Evolutionary conservation across 2,329 filamentous ascomycete species (phyloP).

Genomic region (Verticillium longisporum): DNA sequence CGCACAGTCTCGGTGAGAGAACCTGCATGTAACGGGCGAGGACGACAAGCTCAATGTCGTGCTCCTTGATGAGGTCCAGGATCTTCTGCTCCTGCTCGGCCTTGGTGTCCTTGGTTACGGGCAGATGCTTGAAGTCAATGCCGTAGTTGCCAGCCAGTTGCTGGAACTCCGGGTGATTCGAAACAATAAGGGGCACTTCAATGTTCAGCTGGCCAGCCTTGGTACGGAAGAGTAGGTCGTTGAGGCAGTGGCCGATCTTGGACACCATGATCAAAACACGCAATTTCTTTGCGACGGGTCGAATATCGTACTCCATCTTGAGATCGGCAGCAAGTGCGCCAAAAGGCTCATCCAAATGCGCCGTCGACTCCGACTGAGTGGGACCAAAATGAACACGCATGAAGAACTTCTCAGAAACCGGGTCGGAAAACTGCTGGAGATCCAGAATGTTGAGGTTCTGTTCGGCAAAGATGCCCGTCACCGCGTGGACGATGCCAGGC

Average conservation of each 20-base stretch:
- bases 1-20: conserved; percentile 65
- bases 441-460: conserved; percentile 76
- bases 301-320: conserved; percentile 65
- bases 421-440: conserved; percentile 78
- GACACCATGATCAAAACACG: conserved; percentile 83
- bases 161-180: conserved; percentile 72
- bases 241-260: conserved; percentile 81
- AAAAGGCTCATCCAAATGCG: conserved; percentile 50
- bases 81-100: conserved; percentile 64
- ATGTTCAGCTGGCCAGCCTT: conserved; percentile 68
- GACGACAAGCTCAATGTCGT: conserved; percentile 72
- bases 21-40: conserved; percentile 87
- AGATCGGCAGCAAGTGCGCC: conserved; percentile 54
- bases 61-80: conserved; percentile 60
- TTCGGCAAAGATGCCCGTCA: conserved; percentile 68
- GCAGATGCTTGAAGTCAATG: conserved; percentile 74
- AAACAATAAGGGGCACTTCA: conserved; percentile 71
- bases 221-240: conserved; percentile 75
- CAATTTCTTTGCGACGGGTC: conserved; percentile 61
- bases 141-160: conserved; percentile 65
- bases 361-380: conserved; percentile 39
- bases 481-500: conserved; percentile 77
- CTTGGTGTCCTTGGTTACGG: conserved; percentile 74
- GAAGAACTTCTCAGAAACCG: conserved; percentile 69
- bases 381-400: conserved; percentile 82